Conservation (phyloP, 2,329 filamentous ascomycete species). For the Penicillium janthinellum region DNA sequence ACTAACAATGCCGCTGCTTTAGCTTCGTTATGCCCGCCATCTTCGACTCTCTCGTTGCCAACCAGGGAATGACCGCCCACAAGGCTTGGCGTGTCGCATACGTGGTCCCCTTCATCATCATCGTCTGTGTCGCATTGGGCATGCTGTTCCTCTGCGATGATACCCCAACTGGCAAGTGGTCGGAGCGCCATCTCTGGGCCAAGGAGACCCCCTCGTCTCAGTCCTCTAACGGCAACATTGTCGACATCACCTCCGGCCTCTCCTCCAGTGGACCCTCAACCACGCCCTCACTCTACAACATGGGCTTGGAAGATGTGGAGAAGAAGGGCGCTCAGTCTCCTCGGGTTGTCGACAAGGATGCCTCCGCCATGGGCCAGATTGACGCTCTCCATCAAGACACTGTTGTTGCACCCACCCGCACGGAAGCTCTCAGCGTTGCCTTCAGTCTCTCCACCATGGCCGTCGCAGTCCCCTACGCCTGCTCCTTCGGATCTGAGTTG, state of each 20-base stretch:
- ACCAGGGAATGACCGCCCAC: conserved; percentile 62
- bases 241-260: conserved; percentile 32
- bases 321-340: conserved; percentile 36
- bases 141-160: conserved; percentile 77
- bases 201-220: conserved; percentile 41
- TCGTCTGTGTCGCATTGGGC: conserved; percentile 64
- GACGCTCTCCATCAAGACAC: conserved; percentile 60
- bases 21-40: conserved; percentile 87
- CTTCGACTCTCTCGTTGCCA: conserved; percentile 70
- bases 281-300: conserved; percentile 29
- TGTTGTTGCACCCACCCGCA: conserved; percentile 61
- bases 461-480: conserved; percentile 58
- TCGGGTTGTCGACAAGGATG: conserved; percentile 36
- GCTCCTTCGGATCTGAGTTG: conserved; percentile 63
- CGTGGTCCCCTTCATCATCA: conserved; percentile 77
- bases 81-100: conserved; percentile 84
- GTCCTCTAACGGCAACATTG: conserved; percentile 29
- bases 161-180: conserved; percentile 81
- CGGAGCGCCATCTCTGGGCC: conserved; percentile 64
- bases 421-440: conserved; percentile 62
- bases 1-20: conserved; percentile 1
- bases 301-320: conserved; percentile 30
- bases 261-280: conserved; percentile 25
- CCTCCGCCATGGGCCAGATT: conserved; percentile 51
- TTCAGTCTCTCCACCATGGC: conserved; percentile 62